Conservation (phyloP, 768 basidiomycete genomes). For the Chalciporus sphaerocephalus region DNA sequence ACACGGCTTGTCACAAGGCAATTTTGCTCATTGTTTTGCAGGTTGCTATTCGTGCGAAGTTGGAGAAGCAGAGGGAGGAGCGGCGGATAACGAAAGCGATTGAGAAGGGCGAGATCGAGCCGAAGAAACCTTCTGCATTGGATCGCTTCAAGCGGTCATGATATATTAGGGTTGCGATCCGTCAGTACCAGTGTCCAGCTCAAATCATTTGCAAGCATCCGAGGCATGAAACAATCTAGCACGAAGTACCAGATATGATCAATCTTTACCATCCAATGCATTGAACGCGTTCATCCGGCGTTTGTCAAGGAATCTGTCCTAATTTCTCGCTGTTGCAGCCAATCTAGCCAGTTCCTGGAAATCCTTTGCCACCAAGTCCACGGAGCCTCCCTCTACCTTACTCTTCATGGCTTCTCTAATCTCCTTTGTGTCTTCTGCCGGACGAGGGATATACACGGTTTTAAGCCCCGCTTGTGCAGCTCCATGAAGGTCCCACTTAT, state of each 20-base stretch:
- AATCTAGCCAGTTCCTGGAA: slow-evolving; percentile 46
- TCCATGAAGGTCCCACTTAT: slow-evolving; percentile 51
- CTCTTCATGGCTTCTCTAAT: slow-evolving; percentile 32
- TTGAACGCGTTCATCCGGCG: not conserved
- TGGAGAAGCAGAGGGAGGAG: slow-evolving; percentile 55
- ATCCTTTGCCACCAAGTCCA: slow-evolving; percentile 52
- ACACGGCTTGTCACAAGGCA: not conserved
- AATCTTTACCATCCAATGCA: not conserved
- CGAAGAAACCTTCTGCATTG: slow-evolving; percentile 32
- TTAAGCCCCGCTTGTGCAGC: slow-evolving; percentile 51
- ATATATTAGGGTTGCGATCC: not conserved
- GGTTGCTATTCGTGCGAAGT: slow-evolving; percentile 63
- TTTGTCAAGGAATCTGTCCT: not conserved
- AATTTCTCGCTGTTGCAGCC: slow-evolving; percentile 13
- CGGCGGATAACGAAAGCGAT: slow-evolving; percentile 32
- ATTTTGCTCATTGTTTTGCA: slow-evolving; percentile 11
- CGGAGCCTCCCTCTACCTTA: slow-evolving; percentile 52
- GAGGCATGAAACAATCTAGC: not conserved
- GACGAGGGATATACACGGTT: slow-evolving; percentile 55
- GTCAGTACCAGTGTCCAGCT: not conserved
- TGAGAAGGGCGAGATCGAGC: slow-evolving; percentile 30
- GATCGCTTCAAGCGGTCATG: slow-evolving; percentile 33
- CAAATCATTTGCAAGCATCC: not conserved
- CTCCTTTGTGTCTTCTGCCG: slow-evolving; percentile 39
- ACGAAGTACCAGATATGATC: not conserved